These are phyloP conservation scores for Diaporthe vexans DNA, from an alignment of 2,329 filamentous ascomycete genomes.

Conservation along the genomic window DNA sequence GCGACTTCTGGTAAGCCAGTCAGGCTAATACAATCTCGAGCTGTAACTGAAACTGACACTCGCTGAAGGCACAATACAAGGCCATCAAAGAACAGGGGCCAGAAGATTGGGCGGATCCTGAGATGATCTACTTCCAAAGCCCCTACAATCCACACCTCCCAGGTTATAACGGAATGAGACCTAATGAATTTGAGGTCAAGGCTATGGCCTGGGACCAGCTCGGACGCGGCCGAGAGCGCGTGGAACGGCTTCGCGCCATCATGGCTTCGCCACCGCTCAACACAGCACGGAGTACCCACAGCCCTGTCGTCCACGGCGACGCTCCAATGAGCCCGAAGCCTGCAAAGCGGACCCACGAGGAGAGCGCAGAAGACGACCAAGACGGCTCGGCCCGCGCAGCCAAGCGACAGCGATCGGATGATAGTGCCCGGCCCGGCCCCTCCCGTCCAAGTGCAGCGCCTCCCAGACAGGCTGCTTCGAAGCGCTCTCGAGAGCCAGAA, in stretches of 20 bases:
- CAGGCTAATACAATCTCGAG: too few relatives aligned
- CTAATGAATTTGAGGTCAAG: neutral
- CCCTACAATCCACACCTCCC: neutral
- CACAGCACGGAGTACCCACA: accelerated
- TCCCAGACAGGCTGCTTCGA: neutral
- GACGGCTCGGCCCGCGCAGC: neutral
- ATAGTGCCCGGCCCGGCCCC: neutral
- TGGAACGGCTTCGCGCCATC: neutral
- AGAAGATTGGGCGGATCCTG: neutral
- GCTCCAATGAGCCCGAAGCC: neutral
- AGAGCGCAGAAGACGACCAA: neutral
- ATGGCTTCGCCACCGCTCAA: neutral
- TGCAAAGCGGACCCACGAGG: neutral
- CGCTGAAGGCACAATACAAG: neutral
- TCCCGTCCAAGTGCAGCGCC: neutral
- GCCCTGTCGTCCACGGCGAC: accelerated
- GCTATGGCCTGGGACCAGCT: neutral
- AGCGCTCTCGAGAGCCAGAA: neutral
- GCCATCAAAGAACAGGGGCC: neutral
- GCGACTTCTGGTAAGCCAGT: neutral
- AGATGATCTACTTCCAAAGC: too few relatives aligned
- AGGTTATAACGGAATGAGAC: neutral
- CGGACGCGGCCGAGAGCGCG: neutral
- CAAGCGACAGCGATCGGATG: neutral
- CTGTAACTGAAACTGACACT: neutral